A percentile compares a stretch with the other conserved stretches of the same genome.
phyloP scores from a whole-genome alignment of 768 basidiomycete genomes.

The Mycena floridula region DNA sequence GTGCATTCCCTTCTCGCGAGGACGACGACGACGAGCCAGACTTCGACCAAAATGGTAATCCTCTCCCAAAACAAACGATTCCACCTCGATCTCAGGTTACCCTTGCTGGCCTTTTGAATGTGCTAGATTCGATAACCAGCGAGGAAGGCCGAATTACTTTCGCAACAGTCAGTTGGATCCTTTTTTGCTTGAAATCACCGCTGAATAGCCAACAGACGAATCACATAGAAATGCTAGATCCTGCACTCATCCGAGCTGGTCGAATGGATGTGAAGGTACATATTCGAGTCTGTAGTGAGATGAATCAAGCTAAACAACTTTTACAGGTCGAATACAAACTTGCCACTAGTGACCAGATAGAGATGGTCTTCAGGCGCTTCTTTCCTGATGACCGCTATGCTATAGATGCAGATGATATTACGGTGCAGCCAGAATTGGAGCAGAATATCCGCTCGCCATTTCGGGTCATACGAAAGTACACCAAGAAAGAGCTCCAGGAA shows the following conservation, averaged over 20 bases:
- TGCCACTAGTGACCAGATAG: no score
- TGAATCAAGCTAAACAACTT: no score
- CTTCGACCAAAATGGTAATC: slow-evolving; percentile 5
- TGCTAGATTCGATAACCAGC: slow-evolving; percentile 25
- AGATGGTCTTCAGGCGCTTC: no score
- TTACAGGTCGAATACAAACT: no score
- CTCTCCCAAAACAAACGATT: slow-evolving; percentile 4
- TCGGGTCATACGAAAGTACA: no score
- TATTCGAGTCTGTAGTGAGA: no score
- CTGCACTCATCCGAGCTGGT: slow-evolving; percentile 11
- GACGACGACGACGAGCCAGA: slow-evolving; percentile 17
- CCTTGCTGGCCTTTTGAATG: slow-evolving; percentile 26
- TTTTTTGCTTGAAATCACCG: neutral
- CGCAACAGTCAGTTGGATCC: slow-evolving; percentile 20
- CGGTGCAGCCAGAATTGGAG: no score
- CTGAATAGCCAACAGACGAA: slow-evolving; percentile 14
- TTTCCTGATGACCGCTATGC: no score
- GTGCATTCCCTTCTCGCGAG: slow-evolving; percentile 21
- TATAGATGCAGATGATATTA: no score
- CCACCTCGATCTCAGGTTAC: slow-evolving; percentile 18
- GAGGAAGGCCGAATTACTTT: slow-evolving; percentile 27
- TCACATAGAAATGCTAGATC: slow-evolving; percentile 25
- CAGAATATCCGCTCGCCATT: no score
- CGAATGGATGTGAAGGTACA: no score
- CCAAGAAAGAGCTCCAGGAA: no score